Base-by-base conservation (phyloP, 2,329 filamentous ascomycete species). In the Fusarium citri region DNA sequence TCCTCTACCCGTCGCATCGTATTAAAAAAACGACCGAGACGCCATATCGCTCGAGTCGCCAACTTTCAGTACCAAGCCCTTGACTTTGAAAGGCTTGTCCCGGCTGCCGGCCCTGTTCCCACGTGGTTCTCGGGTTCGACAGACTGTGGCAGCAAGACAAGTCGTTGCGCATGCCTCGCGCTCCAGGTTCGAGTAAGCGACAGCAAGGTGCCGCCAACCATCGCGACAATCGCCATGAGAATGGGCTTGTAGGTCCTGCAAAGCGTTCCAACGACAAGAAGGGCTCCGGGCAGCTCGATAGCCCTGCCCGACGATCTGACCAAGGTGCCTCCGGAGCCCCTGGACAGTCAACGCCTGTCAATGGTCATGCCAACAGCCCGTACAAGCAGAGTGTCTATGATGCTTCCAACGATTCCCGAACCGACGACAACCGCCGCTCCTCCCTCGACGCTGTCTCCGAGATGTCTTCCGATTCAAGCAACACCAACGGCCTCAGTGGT, bases 141-240 rank as follows among this genome's bases (percentile, higher is more conserved):
- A 76, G 77, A 74, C 76, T 78, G 78, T 76, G 77, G 77, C 76
- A 75, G 68, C 72, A 72, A 66, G 58, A 66, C 55, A 71, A 75
- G 65, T 71, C 71, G 72, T 76, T 77, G 81, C 85, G 85, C 85
- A 89, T 89, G 87, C 86, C 87, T 89, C 87, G 87, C 79, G 85
- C 83, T 77, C 83, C 86, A 76, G 83, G 82, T 79, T 85, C 85
- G 79, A 80, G 83, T 80, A 89, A 89, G 85, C 86, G 87, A 88
- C 86, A 88, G 80, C 84, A 85, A 83, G 85, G 84, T 82, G 84
- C 85, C 79, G 82, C 82, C 72, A 91, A 85, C 83, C 87, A 90
- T 80, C 89, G 89, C 83, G 91, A 91, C 82, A 88, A 86, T 77
- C 89, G 92, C 81, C 92, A 97, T 83, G 94, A 97, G 83, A 94